These are phyloP conservation scores for Solanum medicagineum DNA, from an alignment of 257 asterid species.

Conservation along the genomic window DNA sequence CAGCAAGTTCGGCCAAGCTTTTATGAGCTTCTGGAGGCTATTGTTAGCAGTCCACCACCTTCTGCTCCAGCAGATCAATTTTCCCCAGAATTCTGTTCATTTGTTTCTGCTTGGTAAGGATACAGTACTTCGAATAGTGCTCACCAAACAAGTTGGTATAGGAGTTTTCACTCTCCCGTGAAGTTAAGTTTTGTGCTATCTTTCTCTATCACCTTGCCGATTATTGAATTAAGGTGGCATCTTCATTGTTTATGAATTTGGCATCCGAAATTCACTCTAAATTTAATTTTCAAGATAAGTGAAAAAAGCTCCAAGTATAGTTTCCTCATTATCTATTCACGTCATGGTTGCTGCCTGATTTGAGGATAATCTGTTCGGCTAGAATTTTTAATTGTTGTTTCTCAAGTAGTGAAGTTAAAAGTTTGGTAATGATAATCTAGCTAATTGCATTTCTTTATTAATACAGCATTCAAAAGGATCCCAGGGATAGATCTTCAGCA, in stretches of 20 bases:
- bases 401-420: neutral
- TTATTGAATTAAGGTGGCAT: neutral
- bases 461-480: conserved; percentile 92
- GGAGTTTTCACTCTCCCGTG: neutral
- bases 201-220: neutral
- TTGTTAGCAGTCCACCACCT: conserved; percentile 90
- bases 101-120: conserved; percentile 71
- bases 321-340: neutral
- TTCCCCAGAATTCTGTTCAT: conserved; percentile 50
- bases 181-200: neutral
- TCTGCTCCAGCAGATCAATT: conserved; percentile 79
- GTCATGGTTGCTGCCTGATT: neutral
- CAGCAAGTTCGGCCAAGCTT: conserved; percentile 83
- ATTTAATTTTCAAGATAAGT: neutral
- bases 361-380: neutral
- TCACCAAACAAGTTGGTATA: neutral
- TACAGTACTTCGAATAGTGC: neutral
- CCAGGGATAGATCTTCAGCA: conserved; percentile 69
- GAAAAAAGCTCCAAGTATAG: neutral
- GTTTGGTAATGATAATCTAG: neutral
- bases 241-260: neutral
- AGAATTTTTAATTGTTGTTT: neutral
- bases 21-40: conserved; percentile 89
- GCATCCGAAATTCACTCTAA: neutral
- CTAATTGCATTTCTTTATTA: neutral